Evolutionary conservation across 148 eudicot species (phyloP).

Genomic region (Diospyros lotus): DNA sequence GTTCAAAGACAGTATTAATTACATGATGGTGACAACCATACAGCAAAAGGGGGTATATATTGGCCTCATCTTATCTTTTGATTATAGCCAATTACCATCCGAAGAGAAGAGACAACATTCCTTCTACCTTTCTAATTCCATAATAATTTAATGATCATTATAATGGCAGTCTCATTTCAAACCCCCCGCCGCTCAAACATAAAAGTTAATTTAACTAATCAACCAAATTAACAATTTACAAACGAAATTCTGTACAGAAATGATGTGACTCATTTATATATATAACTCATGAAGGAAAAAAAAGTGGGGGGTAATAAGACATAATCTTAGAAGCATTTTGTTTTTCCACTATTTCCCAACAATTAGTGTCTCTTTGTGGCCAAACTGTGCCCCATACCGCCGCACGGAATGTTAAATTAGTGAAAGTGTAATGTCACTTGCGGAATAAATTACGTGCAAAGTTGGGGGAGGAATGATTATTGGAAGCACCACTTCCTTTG

Average conservation of each 20-base stretch:
- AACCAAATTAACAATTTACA: too few species aligned
- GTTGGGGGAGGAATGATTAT: constrained; percentile 1
- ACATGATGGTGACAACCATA: constrained; percentile 4
- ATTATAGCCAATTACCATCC: neutral
- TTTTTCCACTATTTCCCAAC: neutral
- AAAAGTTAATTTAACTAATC: too few species aligned
- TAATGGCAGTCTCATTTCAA: too few species aligned
- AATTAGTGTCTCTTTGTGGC: neutral
- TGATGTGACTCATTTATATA: too few species aligned
- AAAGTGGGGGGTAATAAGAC: too few species aligned
- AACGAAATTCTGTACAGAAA: too few species aligned
- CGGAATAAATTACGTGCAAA: neutral
- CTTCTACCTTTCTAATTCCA: neutral
- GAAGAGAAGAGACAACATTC: neutral
- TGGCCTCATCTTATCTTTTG: neutral
- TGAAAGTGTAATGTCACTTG: constrained; percentile 10
- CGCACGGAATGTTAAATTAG: neutral
- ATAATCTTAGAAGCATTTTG: too few species aligned
- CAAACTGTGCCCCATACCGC: neutral
- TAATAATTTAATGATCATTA: too few species aligned
- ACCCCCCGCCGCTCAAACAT: too few species aligned
- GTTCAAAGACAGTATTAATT: too few species aligned
- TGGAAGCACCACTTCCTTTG: constrained; percentile 13
- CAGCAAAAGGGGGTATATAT: neutral
- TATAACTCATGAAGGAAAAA: too few species aligned